Conservation (phyloP, 2,329 filamentous ascomycete species). For the Claviceps maximensis region DNA sequence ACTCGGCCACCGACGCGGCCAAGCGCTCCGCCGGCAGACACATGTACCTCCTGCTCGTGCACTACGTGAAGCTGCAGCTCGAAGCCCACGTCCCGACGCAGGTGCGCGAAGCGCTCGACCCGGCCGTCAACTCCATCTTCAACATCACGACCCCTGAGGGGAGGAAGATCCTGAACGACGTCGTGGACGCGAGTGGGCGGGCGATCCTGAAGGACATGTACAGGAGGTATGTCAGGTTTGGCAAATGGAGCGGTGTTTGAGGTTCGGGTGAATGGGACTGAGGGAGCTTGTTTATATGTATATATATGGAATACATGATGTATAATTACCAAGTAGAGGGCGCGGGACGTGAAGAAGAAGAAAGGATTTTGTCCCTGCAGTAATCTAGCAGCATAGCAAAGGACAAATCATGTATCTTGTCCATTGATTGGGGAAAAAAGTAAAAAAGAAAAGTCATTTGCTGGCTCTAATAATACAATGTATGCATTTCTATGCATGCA, state of each 20-base stretch:
- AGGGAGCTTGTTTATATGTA: too few species aligned
- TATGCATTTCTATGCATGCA: too few species aligned
- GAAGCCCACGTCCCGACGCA: constrained; percentile 36
- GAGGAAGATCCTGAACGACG: constrained; percentile 44
- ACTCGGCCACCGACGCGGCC: constrained; percentile 47
- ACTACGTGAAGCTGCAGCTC: constrained; percentile 48
- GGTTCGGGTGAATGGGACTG: background rate
- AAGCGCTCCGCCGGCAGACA: constrained; percentile 48
- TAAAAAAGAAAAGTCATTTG: background rate
- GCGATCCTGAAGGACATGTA: constrained; percentile 46
- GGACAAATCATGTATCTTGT: too few species aligned
- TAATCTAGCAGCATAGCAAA: background rate
- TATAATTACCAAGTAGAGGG: too few species aligned
- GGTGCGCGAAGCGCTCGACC: constrained; percentile 42
- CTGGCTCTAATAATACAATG: constrained; percentile 7
- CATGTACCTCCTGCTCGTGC: constrained; percentile 47
- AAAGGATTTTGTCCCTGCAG: too few species aligned
- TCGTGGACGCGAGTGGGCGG: constrained; percentile 44
- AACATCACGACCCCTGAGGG: constrained; percentile 42
- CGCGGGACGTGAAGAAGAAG: too few species aligned
- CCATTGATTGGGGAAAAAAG: too few species aligned
- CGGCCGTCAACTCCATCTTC: constrained; percentile 45
- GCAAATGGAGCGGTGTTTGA: constrained; percentile 49
- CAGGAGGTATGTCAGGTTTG: constrained; percentile 46
- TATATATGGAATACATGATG: too few species aligned